Evolutionary conservation across 140 eudicot species (phyloP).

Genomic region (Ambrosia hybrid): DNA sequence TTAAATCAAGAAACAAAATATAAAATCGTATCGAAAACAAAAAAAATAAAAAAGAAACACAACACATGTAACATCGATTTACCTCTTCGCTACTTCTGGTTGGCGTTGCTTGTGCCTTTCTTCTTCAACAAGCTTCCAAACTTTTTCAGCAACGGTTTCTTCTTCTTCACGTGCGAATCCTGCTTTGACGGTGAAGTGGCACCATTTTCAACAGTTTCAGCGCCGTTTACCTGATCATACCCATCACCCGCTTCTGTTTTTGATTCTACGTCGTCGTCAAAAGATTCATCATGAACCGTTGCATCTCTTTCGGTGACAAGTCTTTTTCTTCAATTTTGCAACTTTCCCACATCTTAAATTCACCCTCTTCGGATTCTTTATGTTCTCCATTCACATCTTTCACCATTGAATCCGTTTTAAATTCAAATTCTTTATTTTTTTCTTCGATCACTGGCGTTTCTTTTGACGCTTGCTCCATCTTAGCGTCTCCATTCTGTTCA

Average conservation of each 20-base stretch:
- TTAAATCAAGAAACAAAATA: slow-evolving; percentile 21
- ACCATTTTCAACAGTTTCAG: slow-evolving; percentile 57
- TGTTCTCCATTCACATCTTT: slow-evolving; percentile 39
- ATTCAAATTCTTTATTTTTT: slow-evolving; percentile 15
- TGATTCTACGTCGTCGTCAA: slow-evolving; percentile 74
- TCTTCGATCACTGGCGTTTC: slow-evolving; percentile 30
- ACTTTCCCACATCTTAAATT: slow-evolving; percentile 97
- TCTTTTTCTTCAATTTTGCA: slow-evolving; percentile 92
- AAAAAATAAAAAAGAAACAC: slow-evolving; percentile 15
- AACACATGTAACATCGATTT: slow-evolving; percentile 21
- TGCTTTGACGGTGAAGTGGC: slow-evolving; percentile 54
- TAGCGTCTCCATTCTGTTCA: slow-evolving; percentile 72
- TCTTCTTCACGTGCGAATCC: slow-evolving; percentile 72
- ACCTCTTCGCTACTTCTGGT: slow-evolving; percentile 41
- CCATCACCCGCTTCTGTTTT: slow-evolving; percentile 63
- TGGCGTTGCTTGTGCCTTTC: slow-evolving; percentile 55
- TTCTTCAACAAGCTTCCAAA: slow-evolving; percentile 91
- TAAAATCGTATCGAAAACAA: slow-evolving; percentile 24
- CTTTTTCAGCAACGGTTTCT: slow-evolving; percentile 74
- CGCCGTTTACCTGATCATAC: slow-evolving; percentile 59
- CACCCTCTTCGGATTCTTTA: slow-evolving; percentile 55
- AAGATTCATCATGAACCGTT: slow-evolving; percentile 49
- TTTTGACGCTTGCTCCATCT: slow-evolving; percentile 39
- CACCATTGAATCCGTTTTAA: slow-evolving; percentile 21
- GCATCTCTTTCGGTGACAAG: slow-evolving; percentile 61